Evolutionary conservation across 495 filamentous ascomycete species (phyloP), one percentile per base, ranked within the genome.

Genomic region (Tuber calosporum): DNA sequence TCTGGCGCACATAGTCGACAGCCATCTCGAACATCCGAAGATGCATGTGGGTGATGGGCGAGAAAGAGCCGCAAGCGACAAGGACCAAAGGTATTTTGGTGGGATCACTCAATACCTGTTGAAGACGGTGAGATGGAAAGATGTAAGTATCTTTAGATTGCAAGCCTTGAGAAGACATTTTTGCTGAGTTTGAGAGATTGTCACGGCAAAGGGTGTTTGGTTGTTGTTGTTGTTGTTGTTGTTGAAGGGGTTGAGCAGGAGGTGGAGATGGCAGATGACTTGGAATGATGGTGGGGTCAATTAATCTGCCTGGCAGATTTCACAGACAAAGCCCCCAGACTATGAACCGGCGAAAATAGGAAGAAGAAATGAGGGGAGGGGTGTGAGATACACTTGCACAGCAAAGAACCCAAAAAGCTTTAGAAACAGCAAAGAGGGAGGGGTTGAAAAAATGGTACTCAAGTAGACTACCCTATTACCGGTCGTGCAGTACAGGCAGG

Each of bases 1-100:
- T 77, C 68, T 80, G 77, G 70, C 89, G 88, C 76, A 89, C 89
- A 83, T 90, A 92, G 84, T 94, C 91, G 79, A 88, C 87, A 3
- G 92, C 92, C 90, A 94, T 92, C 78, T 96, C 93, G 80, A 96
- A 96, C 93, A 97, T 94, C 81, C 93, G 92, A 70, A 97, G 86
- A 82, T 97, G 93, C 41, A 97, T 87, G 82, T 90, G 93, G 39
- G 92, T 96, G 77, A 91, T 89, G 26, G 92, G 93, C 72, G 89
- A 92, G 84, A 96, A 97, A 67, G 91, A 94, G 53, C 94, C 94
- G 82, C 94, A 97, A 45, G 93, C 92, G 58, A 98, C 91, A 58
- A 97, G 86, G 19, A 95, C 87, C 8, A 97, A 84, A 0, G 93
- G 93, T 1, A 86, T 94, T 84, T 90, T 93, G 66, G 86, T 86